Evolutionary conservation across 2,329 filamentous ascomycete genomes (phyloP).

Genomic region (Aspergillus carbonarius): DNA sequence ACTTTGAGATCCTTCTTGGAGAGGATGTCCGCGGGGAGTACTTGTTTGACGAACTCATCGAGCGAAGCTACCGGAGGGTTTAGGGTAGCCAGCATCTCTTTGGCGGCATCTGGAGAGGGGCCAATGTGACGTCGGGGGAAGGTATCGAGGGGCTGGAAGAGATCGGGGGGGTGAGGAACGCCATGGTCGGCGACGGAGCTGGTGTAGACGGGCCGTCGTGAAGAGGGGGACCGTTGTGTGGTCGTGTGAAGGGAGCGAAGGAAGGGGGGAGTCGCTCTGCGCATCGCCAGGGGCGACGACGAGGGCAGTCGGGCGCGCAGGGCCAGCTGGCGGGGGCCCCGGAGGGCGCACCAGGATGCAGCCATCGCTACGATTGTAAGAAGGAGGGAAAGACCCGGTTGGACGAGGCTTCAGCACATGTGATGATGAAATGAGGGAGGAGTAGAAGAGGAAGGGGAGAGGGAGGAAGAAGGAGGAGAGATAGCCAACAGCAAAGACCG

Average conservation of each 20-base stretch:
- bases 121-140: slow-evolving; percentile 87
- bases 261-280: slow-evolving; percentile 25
- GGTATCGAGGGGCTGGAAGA: slow-evolving; percentile 52
- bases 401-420: slow-evolving; percentile 3
- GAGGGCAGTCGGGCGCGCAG: slow-evolving; percentile 30
- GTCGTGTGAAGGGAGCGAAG: slow-evolving; percentile 31
- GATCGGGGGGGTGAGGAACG: slow-evolving; percentile 37
- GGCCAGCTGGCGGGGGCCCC: slow-evolving; percentile 36
- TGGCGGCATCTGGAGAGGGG: slow-evolving; percentile 66
- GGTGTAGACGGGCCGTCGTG: slow-evolving; percentile 65
- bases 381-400: slow-evolving; percentile 1
- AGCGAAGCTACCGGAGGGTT: slow-evolving; percentile 71
- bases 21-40: slow-evolving; percentile 77
- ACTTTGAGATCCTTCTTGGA: slow-evolving; percentile 64
- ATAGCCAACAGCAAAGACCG: slow-evolving; percentile 6
- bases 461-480: background rate
- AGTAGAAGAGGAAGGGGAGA: background rate
- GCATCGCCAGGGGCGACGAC: slow-evolving; percentile 24
- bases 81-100: slow-evolving; percentile 76
- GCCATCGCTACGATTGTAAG: slow-evolving; percentile 26
- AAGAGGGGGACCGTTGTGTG: slow-evolving; percentile 23
- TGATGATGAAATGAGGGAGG: background rate
- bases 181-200: slow-evolving; percentile 89
- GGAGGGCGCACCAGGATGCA: slow-evolving; percentile 36
- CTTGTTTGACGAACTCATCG: slow-evolving; percentile 81